These are phyloP conservation scores for Penicillium hesseltinei DNA, from an alignment of 2,329 filamentous ascomycete species.

Conservation along the genomic window DNA sequence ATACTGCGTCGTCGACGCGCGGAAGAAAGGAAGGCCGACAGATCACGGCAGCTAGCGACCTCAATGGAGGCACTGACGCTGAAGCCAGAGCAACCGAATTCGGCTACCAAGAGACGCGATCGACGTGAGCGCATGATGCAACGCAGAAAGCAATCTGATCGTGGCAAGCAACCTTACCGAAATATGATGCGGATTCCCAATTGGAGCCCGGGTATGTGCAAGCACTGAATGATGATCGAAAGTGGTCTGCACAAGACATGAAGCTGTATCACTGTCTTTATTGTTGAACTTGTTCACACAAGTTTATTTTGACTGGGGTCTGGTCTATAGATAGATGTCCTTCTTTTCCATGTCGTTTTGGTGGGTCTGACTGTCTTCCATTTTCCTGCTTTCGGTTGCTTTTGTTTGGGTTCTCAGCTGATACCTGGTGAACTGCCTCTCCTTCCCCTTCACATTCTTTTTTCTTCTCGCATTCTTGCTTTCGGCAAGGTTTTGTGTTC, in stretches of 20 bases:
- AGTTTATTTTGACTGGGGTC: neutral
- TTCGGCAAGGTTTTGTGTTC: neutral
- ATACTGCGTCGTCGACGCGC: constrained; percentile 9
- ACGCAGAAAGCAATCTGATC: constrained; percentile 13
- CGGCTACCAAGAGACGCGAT: constrained; percentile 35
- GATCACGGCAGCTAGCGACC: neutral
- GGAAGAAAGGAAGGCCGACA: neutral
- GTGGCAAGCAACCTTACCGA: constrained; percentile 16
- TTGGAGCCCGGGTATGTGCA: constrained; percentile 9
- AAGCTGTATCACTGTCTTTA: neutral
- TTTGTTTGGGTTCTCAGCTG: neutral
- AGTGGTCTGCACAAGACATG: neutral
- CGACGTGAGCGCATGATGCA: constrained; percentile 38
- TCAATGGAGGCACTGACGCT: neutral
- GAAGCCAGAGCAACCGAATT: constrained; percentile 30
- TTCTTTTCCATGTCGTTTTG: neutral
- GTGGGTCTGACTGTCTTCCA: neutral
- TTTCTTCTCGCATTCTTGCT: too few species aligned
- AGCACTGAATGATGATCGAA: constrained; percentile 3
- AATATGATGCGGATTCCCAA: constrained; percentile 23
- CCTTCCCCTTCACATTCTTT: neutral
- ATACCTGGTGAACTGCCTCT: neutral
- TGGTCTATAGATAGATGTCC: neutral
- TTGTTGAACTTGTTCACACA: neutral
- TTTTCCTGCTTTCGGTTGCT: neutral